A percentile compares a stretch with the other conserved stretches of the same genome.
Conservation (phyloP, 202 grass and related monocot species). For the Setaria viridis region DNA sequence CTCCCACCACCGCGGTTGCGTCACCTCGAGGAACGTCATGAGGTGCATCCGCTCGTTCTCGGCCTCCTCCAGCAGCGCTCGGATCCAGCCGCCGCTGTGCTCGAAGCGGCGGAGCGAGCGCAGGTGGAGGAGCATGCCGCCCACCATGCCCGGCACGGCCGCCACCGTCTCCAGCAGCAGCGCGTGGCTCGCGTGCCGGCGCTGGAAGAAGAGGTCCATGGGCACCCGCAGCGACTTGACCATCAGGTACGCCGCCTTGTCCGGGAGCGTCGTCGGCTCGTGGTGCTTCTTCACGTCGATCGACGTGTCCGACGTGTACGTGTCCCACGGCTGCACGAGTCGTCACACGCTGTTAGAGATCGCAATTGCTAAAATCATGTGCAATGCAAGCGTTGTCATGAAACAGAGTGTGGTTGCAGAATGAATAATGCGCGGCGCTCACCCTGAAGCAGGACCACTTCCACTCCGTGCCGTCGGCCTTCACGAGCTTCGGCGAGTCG, state of each 20-base stretch:
- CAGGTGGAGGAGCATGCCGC: slow-evolving; percentile 88
- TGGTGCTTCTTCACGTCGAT: slow-evolving; percentile 83
- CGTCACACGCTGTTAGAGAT: not conserved
- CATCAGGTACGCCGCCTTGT: slow-evolving; percentile 65
- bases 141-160: slow-evolving; percentile 89
- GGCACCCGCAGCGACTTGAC: slow-evolving; percentile 67
- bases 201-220: slow-evolving; percentile 85
- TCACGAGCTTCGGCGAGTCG: slow-evolving; percentile 44
- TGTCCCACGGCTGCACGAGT: slow-evolving; percentile 60
- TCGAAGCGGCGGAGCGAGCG: slow-evolving; percentile 88
- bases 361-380: not conserved
- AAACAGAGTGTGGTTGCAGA: not conserved
- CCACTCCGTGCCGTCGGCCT: slow-evolving; percentile 75
- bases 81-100: slow-evolving; percentile 81
- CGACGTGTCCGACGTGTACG: slow-evolving; percentile 65
- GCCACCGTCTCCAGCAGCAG: slow-evolving; percentile 80
- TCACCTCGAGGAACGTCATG: slow-evolving; percentile 84
- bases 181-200: slow-evolving; percentile 66
- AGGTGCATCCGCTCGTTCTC: slow-evolving; percentile 97
- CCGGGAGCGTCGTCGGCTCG: slow-evolving; percentile 44
- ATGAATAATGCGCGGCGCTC: not conserved
- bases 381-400: not conserved
- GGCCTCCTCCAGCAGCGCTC: slow-evolving; percentile 72
- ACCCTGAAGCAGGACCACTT: slow-evolving; percentile 66
- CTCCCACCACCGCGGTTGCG: slow-evolving; percentile 74